Evolutionary conservation across 2,329 filamentous ascomycete genomes (phyloP).

Genomic region (Ilyonectria robusta): DNA sequence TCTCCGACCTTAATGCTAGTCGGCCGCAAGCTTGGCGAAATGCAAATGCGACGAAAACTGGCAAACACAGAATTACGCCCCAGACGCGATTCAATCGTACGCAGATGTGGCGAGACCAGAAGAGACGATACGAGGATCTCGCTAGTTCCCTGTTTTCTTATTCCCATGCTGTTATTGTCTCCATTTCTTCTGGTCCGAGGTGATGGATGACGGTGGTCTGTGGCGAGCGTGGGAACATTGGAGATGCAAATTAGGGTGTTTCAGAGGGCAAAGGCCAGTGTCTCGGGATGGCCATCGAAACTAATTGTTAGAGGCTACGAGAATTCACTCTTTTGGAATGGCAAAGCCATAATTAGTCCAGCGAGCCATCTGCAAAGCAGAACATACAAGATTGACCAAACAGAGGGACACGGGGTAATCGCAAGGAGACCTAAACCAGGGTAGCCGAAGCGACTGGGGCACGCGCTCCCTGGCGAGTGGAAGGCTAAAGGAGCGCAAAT

Average conservation of each 20-base stretch:
- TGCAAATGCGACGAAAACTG: slow-evolving; percentile 3
- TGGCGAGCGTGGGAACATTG: slow-evolving; percentile 17
- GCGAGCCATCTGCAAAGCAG: slow-evolving; percentile 2
- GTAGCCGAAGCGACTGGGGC: slow-evolving; percentile 1
- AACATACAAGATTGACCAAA: slow-evolving; percentile 8
- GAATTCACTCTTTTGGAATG: not conserved
- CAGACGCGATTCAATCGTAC: not conserved
- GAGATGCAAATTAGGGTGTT: slow-evolving; percentile 44
- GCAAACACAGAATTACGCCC: slow-evolving; percentile 2
- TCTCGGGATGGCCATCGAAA: slow-evolving; percentile 16
- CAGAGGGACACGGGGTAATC: slow-evolving; percentile 9
- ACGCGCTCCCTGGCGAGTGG: slow-evolving; percentile 8
- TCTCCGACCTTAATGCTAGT: slow-evolving; percentile 47
- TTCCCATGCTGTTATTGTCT: slow-evolving; percentile 9
- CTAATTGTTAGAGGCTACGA: not conserved
- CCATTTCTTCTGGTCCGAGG: slow-evolving; percentile 7
- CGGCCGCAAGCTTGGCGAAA: slow-evolving; percentile 17
- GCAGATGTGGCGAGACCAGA: slow-evolving; percentile 11
- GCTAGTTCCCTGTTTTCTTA: slow-evolving; percentile 8
- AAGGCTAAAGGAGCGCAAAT: slow-evolving; percentile 18
- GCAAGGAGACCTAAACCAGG: slow-evolving; percentile 5
- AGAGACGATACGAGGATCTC: slow-evolving; percentile 5
- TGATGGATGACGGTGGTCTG: slow-evolving; percentile 13
- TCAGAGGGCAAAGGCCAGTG: slow-evolving; percentile 33
- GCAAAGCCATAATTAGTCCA: not conserved